Evolutionary conservation across 176 grass and related monocot species (phyloP), one percentile per base, ranked within the genome.

Genomic region (Metroxylon sagu): DNA sequence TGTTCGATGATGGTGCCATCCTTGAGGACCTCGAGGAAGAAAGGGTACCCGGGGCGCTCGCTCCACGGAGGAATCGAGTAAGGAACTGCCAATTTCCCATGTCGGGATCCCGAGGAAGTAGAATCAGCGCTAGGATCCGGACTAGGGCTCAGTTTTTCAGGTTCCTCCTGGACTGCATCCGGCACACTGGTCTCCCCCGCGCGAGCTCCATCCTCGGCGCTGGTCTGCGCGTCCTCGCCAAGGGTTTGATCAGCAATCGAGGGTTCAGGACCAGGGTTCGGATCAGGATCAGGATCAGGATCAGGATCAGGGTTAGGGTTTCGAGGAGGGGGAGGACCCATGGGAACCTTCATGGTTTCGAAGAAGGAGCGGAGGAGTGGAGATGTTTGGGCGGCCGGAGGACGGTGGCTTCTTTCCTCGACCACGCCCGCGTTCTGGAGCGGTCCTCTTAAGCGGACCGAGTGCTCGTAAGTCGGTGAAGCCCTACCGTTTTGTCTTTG

Each of bases 21-120:
- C 76, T 97, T 97, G 61, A 97, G 87, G 21, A 97, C 87, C 78
- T 97, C 93, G 29, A 91, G 79, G 81, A 69, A 88, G 87, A 97
- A 97, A 50, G 78, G 75, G 69, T 91, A 76, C 4, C 39, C 49
- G 4, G 93, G 84, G 1, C 65, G 67, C 65, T 80, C 66, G 70
- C 93, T 97, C 93, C 87, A 97, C 27, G 83, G 79, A 2, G 93
- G 93, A 25, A 91, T 83, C 19, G 72, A 48, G 27, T 97, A 97
- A 39, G 93, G 93, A 15, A 83, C 72, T 3, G 71, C 72, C n/a
- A 70, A 48, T 58, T 54, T 61, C 18, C 19, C 73, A 21, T 14
- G 14, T 28, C 50, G 68, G 29, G 52, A 59, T 56, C 6, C 69
- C 4, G n/a, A 66, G 4, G 26, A 6, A 0, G 50, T 25, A 43